Conservation (phyloP, 1,284 basidiomycete species). For the Trichosporon faecale region DNA sequence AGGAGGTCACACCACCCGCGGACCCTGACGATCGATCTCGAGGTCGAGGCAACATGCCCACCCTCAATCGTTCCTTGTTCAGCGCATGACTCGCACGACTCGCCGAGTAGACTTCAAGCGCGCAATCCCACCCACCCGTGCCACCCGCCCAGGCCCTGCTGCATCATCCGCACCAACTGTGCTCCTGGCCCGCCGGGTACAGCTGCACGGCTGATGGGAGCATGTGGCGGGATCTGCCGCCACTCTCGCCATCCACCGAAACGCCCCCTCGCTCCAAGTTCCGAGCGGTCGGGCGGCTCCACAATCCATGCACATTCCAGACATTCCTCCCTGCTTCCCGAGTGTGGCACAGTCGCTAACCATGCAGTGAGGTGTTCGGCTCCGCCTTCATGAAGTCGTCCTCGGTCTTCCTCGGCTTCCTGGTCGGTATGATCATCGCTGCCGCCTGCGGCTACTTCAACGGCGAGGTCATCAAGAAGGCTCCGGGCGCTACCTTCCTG, state of each 20-base stretch:
- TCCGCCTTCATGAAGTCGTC: conserved; percentile 41
- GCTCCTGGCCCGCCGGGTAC: background rate
- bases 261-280: background rate
- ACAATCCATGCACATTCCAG: background rate
- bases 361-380: conserved; percentile 35
- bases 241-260: background rate
- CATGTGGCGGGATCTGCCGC: background rate
- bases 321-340: background rate
- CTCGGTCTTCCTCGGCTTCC: conserved; percentile 38
- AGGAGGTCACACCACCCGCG: background rate
- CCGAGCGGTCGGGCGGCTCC: background rate
- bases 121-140: background rate
- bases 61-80: background rate
- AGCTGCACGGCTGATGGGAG: background rate
- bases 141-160: background rate
- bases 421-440: conserved; percentile 36
- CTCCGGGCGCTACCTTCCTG: conserved; percentile 35
- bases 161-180: background rate
- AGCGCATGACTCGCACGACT: background rate
- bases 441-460: conserved; percentile 38
- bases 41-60: background rate
- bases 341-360: conserved; percentile 2
- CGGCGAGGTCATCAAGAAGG: conserved; percentile 25
- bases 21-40: background rate
- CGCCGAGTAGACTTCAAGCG: background rate